Percentiles rank a stretch among this genome's conserved stretches.
Evolutionary conservation across 2,329 filamentous ascomycete species (phyloP).

Genomic region (Cytospora paraplurivora): DNA sequence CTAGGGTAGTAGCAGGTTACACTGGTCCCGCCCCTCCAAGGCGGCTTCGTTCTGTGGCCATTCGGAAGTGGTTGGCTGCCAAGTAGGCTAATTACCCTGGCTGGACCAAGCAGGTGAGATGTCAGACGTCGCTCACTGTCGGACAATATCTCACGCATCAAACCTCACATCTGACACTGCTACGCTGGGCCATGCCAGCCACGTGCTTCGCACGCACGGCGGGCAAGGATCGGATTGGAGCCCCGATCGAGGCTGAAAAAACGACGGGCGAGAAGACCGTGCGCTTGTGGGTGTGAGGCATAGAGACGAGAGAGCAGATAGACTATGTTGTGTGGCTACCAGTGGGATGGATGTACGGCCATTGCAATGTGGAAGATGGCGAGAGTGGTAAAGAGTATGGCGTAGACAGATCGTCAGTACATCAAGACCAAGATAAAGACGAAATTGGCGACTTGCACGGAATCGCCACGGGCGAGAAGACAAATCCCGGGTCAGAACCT

Average conservation of each 20-base stretch:
- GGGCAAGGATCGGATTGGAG: slow-evolving; percentile 19
- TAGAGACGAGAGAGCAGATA: neutral
- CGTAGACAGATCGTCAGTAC: neutral
- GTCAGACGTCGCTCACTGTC: neutral
- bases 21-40: too few species aligned
- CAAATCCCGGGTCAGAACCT: neutral
- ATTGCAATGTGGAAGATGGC: neutral
- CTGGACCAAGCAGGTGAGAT: neutral
- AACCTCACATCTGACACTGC: neutral
- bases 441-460: neutral
- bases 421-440: neutral
- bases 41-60: too few species aligned
- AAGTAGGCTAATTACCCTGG: neutral
- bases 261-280: slow-evolving; percentile 5
- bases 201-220: slow-evolving; percentile 23
- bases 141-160: neutral
- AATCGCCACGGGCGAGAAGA: neutral
- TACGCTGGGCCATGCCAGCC: slow-evolving; percentile 2
- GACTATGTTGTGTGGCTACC: neutral
- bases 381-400: neutral
- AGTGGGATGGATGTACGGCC: neutral
- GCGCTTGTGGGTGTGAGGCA: slow-evolving; percentile 2
- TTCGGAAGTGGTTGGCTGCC: too few species aligned
- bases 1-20: too few species aligned
- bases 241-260: neutral